Base-by-base conservation (phyloP, 768 basidiomycete species). In the Solioccasus polychromus region DNA sequence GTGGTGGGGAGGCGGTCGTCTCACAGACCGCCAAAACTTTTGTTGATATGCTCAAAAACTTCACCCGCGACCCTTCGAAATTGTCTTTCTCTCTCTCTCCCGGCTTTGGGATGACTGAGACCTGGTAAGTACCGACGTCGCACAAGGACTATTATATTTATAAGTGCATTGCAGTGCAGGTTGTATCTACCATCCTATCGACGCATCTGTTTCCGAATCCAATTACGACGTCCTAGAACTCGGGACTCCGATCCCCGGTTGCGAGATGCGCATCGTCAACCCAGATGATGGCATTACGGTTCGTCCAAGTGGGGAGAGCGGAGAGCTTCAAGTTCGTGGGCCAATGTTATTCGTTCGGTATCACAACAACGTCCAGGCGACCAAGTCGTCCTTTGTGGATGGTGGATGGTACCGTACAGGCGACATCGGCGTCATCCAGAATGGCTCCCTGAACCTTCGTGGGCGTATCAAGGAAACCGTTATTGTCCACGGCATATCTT, bases 1-100 rank as follows among this genome's bases (percentile, higher is more conserved):
- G 71, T 11, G 73, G 73, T 18, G 73, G 73, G 25, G 73, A 74
- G 50, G 62, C 73, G 1, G 68, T 71, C 0, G 70, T 72, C 10
- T 62, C 66, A 19, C 63, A 49, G 23, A 71, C 68, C 4, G 72
- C 71, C 2, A 51, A 68, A 10, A 66, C 64, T 14, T 71, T 74
- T n/a, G n/a, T n/a, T n/a, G n/a, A n/a, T n/a, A n/a, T n/a, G n/a
- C n/a, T n/a, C n/a, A n/a, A n/a, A n/a, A n/a, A n/a, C n/a, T n/a
- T n/a, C n/a, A n/a, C n/a, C n/a, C n/a, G n/a, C n/a, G n/a, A n/a
- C n/a, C n/a, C n/a, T n/a, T n/a, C n/a, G n/a, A n/a, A n/a, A n/a
- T n/a, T n/a, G n/a, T n/a, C n/a, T n/a, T n/a, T n/a, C n/a, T n/a
- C n/a, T n/a, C n/a, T n/a, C n/a, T n/a, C n/a, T n/a, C n/a, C n/a